Base-by-base conservation (phyloP, 2,329 filamentous ascomycete genomes). In the Cercospora sojina region DNA sequence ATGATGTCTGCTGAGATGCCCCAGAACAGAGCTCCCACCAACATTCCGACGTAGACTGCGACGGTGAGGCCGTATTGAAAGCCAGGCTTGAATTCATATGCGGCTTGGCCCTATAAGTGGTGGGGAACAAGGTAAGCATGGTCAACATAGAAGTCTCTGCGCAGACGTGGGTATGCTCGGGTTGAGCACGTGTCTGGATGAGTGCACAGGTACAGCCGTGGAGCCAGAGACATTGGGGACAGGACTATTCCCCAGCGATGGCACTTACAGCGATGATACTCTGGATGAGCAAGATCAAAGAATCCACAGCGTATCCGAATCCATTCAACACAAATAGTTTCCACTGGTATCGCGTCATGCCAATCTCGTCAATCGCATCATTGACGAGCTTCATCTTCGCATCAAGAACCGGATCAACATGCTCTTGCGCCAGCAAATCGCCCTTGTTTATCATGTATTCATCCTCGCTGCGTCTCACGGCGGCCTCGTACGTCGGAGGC, bases 351-450 rank as follows among this genome's bases (percentile, higher is more conserved):
- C 70, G 64, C 3, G 83, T 85, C 73, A 84, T 84, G 1, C 83
- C 84, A 62, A 85, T 85, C 71, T 83, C 80, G 70, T 85, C 83
- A 64, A 85, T 84, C 3, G 83, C 87, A 76, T 91, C 85, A 74
- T 91, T 91, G 67, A 91, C 84, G 29, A 91, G 80, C 71, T 88
- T 84, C 87, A 90, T 91, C 76, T 91, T 90, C 47, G 84, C 84
- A 71, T 86, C 86, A 53, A 90, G 78, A 1, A 84, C 87, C 4
- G 86, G 85, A 73, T 90, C 88, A 29, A 86, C 78, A 72, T 86
- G 82, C 75, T 89, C 85, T 62, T 82, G 77, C 4, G 80, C 81
- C 13, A 90, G 80, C 25, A 90, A 77, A 71, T 90, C 87, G 49
- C 76, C 78, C 62, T 80, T 80, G 16, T 63, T 57, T n/a, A 75